phyloP scores from a whole-genome alignment of 78 protist genomes.

The Salpingoeca rosetta region DNA sequence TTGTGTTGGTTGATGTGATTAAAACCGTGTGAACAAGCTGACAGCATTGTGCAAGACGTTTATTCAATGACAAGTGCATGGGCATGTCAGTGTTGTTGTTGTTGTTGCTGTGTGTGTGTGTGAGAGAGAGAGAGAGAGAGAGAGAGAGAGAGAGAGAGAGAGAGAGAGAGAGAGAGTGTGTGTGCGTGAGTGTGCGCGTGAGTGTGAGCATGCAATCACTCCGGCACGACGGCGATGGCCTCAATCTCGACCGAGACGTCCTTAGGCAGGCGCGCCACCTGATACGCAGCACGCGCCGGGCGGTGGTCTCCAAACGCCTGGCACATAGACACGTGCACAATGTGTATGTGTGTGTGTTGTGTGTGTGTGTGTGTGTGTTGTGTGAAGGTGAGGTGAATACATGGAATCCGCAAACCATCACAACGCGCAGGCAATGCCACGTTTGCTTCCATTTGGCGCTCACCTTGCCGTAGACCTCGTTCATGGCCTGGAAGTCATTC shows the following conservation, averaged over 20 bases:
- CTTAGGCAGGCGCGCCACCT: conserved; percentile 33
- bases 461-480: conserved; percentile 46
- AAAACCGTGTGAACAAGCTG: too few relatives aligned
- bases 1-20: too few relatives aligned
- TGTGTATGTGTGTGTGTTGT: background rate
- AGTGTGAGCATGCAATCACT: too few relatives aligned
- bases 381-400: background rate
- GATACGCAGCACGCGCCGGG: conserved; percentile 34
- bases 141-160: conserved; percentile 4
- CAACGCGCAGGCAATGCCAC: background rate
- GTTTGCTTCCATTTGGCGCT: too few relatives aligned
- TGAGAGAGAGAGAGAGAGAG: conserved; percentile 2
- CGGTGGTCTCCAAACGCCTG: conserved; percentile 8
- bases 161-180: conserved; percentile 2
- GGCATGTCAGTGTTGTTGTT: too few relatives aligned
- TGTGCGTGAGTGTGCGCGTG: too few relatives aligned
- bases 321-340: background rate
- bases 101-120: too few relatives aligned
- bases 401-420: background rate
- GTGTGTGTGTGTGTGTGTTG: background rate
- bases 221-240: conserved; percentile 13
- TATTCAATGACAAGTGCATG: too few relatives aligned
- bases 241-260: conserved; percentile 35
- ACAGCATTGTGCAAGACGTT: too few relatives aligned
- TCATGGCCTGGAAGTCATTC: conserved; percentile 43